These are phyloP conservation scores for Alternaria gansuensis DNA, from an alignment of 2,329 filamentous ascomycete species.

Conservation along the genomic window DNA sequence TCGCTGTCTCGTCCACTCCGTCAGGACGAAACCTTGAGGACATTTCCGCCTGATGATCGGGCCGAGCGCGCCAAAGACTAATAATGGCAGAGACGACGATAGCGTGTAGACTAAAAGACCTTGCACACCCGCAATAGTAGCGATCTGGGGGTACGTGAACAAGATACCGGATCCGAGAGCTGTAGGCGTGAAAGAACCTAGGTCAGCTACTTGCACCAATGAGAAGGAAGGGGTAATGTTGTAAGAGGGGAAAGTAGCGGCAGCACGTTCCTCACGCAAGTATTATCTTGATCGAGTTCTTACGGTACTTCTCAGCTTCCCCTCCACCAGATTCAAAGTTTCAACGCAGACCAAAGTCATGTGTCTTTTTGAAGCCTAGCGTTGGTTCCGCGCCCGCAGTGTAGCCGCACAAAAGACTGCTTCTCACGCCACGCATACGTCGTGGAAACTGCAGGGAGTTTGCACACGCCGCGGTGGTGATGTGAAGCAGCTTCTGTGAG, in stretches of 20 bases:
- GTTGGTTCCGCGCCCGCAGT: slow-evolving; percentile 82
- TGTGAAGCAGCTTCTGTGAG: slow-evolving; percentile 38
- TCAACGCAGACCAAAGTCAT: slow-evolving; percentile 12
- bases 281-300: slow-evolving; percentile 99
- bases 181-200: slow-evolving; percentile 54
- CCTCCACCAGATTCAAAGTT: slow-evolving; percentile 41
- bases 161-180: slow-evolving; percentile 84
- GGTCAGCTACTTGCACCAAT: slow-evolving; percentile 42
- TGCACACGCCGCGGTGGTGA: slow-evolving; percentile 13
- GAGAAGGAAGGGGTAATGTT: slow-evolving; percentile 37
- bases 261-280: slow-evolving; percentile 98
- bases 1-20: slow-evolving; percentile 82
- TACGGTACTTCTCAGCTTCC: slow-evolving; percentile 95
- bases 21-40: slow-evolving; percentile 83
- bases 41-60: slow-evolving; percentile 82
- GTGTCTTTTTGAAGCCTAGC: slow-evolving; percentile 15
- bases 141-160: slow-evolving; percentile 82
- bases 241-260: slow-evolving; percentile 68
- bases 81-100: slow-evolving; percentile 73
- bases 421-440: slow-evolving; percentile 17
- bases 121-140: slow-evolving; percentile 80
- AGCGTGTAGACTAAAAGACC: slow-evolving; percentile 80
- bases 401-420: slow-evolving; percentile 63
- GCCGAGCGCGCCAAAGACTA: slow-evolving; percentile 77
- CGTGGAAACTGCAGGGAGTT: not conserved